Evolutionary conservation across 164 flowering plant genomes (phyloP).

Genomic region (Annona squamosa): DNA sequence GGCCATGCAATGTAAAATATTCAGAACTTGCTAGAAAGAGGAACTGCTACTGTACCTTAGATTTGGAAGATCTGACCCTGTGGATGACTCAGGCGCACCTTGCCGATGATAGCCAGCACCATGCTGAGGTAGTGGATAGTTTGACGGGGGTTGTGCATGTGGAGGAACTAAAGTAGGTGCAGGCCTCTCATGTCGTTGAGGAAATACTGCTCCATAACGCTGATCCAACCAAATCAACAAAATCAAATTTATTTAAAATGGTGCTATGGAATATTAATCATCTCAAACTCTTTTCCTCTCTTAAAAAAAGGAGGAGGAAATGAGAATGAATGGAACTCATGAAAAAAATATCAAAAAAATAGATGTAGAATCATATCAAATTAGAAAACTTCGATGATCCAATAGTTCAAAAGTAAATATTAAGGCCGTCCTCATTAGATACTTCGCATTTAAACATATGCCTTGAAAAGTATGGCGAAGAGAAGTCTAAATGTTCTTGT

Average conservation of each 20-base stretch:
- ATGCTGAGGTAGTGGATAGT: constrained; percentile 58
- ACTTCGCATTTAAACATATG: not conserved
- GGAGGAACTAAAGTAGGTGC: constrained; percentile 87
- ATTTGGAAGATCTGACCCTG: constrained; percentile 70
- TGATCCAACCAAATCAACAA: constrained; percentile 21
- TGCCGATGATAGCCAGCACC: constrained; percentile 32
- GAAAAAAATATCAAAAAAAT: not conserved
- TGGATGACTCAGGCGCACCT: constrained; percentile 63
- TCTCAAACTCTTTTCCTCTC: not conserved
- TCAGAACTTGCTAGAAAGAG: not conserved
- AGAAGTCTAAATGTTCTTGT: not conserved
- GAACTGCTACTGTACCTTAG: constrained; percentile 48
- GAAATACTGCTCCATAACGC: constrained; percentile 98
- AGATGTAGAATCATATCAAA: not conserved
- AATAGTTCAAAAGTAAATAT: not conserved
- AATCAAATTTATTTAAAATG: not conserved
- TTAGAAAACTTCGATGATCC: too few species aligned
- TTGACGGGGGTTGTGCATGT: constrained; percentile 75
- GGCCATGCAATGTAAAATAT: not conserved
- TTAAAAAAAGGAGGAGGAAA: not conserved
- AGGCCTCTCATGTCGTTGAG: constrained; percentile 71
- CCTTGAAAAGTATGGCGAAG: not conserved
- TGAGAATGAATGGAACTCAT: not conserved
- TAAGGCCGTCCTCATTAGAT: not conserved
- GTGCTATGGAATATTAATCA: not conserved